These are phyloP conservation scores for Polyplosphaeria fusca DNA, from an alignment of 495 filamentous ascomycete genomes.

Conservation along the genomic window DNA sequence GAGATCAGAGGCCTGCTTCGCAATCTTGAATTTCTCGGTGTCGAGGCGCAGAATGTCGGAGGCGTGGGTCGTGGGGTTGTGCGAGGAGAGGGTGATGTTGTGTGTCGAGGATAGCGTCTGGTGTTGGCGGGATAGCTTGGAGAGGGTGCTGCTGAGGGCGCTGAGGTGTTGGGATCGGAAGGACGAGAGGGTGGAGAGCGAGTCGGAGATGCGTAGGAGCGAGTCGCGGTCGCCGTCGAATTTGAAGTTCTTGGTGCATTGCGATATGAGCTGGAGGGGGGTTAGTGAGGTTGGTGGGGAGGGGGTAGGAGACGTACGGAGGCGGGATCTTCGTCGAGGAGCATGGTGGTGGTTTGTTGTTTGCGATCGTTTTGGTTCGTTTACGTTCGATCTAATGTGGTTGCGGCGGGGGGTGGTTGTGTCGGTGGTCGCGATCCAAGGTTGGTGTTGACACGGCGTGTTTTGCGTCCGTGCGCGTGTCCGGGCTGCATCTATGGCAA, in stretches of 20 bases:
- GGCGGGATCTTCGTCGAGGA: conserved; percentile 93
- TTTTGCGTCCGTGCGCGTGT: conserved; percentile 18
- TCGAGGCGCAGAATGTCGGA: conserved; percentile 77
- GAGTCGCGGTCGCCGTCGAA: conserved; percentile 81
- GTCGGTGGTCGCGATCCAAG: conserved; percentile 5
- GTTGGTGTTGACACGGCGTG: conserved; percentile 21
- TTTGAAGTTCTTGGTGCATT: conserved; percentile 92
- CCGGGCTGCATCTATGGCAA: conserved; percentile 21
- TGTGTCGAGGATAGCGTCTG: conserved; percentile 66
- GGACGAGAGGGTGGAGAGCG: conserved; percentile 71
- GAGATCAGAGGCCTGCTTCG: conserved; percentile 80
- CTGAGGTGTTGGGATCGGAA: conserved; percentile 72
- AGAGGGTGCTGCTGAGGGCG: conserved; percentile 66
- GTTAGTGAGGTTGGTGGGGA: conserved; percentile 25
- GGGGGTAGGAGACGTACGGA: conserved; percentile 52
- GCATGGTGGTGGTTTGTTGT: conserved; percentile 57
- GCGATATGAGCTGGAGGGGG: conserved; percentile 69
- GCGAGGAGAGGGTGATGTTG: conserved; percentile 62
- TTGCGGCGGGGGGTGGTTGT: background rate
- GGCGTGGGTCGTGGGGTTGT: conserved; percentile 74
- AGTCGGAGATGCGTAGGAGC: conserved; percentile 81
- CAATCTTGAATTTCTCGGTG: conserved; percentile 90
- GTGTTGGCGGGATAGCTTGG: conserved; percentile 68
- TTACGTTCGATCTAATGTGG: background rate
- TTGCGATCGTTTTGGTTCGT: conserved; percentile 2